Evolutionary conservation across 176 grass and related monocot genomes (phyloP), one percentile per base, ranked within the genome.

Genomic region (Triticum timopheevii): DNA sequence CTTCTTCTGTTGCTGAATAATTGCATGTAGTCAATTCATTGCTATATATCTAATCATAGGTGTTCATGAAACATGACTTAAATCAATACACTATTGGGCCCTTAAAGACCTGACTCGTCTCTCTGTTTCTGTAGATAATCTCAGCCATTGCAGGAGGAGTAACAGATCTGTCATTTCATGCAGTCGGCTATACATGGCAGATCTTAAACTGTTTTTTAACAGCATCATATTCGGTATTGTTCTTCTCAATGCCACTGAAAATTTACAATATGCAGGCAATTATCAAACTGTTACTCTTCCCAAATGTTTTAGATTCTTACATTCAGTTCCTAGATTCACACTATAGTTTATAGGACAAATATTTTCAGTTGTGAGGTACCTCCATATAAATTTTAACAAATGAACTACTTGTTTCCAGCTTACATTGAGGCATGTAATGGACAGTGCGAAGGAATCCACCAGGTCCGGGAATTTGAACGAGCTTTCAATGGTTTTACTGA

Each of bases 401-500:
- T 88, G 69, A 79, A 23, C 49, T 76, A 25, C 36, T 65, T 59
- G 85, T 30, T 91, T 77, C 90, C 90, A 98, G 96, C 90, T 98
- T 87, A 98, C 92, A 76, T 82, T 98, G 69, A 73, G 96, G 71
- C 90, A 93, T 89, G 92, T 96, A 80, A 98, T 98, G 96, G 96
- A 98, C 82, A 98, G 88, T 25, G 96, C 96, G 76, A 98, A 98
- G 76, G 90, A 96, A 88, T 88, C 92, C 45, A 98, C 96, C 80
- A 93, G 84, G 28, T 98, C 96, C 58, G 96, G 96, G 40, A 94
- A 98, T 86, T 88, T 98, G 92, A 98, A 95, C 20, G 93, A 96
- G 81, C 88, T 98, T 81, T 96, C 96, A 11, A 98, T 98, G 96
- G 96, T 98, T 86, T 86, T 98, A 59, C 87, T 98, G 70, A 98